phyloP scores from a whole-genome alignment of 768 basidiomycete species.

The Kwoniella dendrophila region DNA sequence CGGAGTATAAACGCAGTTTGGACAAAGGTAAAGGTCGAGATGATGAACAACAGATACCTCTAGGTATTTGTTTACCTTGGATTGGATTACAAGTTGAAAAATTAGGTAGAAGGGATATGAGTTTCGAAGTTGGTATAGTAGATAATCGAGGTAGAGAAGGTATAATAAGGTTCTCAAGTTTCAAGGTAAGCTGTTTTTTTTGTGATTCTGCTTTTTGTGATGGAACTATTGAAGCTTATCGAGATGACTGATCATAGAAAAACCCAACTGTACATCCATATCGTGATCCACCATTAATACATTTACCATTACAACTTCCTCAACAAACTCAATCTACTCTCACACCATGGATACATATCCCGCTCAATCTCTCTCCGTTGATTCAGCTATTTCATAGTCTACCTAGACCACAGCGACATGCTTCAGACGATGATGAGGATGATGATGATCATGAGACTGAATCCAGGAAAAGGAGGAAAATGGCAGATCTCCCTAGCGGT shows the following conservation, averaged over 20 bases:
- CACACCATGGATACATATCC: conserved; percentile 49
- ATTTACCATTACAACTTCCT: conserved; percentile 48
- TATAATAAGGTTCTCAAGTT: conserved; percentile 39
- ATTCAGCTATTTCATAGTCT: conserved; percentile 43
- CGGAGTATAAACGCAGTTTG: neutral
- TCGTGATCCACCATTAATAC: conserved; percentile 39
- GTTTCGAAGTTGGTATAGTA: conserved; percentile 46
- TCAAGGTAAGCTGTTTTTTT: conserved; percentile 29
- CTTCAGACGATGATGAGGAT: neutral
- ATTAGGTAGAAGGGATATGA: conserved; percentile 38
- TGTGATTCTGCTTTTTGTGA: neutral
- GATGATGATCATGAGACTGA: conserved; percentile 3
- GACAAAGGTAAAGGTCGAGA: conserved; percentile 21
- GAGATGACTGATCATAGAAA: conserved; percentile 17
- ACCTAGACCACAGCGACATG: conserved; percentile 18
- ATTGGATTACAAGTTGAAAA: conserved; percentile 40
- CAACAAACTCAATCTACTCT: conserved; percentile 22
- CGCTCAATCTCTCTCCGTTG: conserved; percentile 33
- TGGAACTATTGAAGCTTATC: neutral
- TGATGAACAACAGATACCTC: conserved; percentile 6
- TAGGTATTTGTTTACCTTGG: conserved; percentile 44
- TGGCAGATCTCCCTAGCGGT: conserved; percentile 31
- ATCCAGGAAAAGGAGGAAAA: conserved; percentile 20
- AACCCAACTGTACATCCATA: conserved; percentile 33
- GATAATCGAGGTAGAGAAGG: conserved; percentile 44